Evolutionary conservation across 2,329 filamentous ascomycete genomes (phyloP).

Genomic region (Aureobasidium sp.): DNA sequence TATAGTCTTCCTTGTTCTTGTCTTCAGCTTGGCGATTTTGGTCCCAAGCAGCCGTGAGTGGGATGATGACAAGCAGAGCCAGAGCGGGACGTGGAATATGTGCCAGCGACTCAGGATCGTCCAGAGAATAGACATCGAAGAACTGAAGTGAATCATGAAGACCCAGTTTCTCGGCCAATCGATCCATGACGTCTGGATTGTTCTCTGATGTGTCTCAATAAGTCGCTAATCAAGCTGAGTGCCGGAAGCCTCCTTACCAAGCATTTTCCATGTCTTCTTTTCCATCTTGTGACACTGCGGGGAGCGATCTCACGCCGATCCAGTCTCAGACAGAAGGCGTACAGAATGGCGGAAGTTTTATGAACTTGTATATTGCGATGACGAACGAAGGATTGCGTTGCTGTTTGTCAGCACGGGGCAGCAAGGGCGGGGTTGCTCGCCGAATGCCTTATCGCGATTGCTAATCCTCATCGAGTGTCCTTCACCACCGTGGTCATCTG

Average conservation of each 20-base stretch:
- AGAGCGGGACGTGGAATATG: conserved; percentile 48
- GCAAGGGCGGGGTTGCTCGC: neutral
- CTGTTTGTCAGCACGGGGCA: neutral
- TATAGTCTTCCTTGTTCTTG: conserved; percentile 37
- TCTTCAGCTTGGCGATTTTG: conserved; percentile 38
- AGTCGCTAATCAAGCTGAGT: no score
- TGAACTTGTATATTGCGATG: neutral
- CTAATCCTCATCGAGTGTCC: no score
- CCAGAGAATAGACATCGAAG: conserved; percentile 48
- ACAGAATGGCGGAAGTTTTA: no score
- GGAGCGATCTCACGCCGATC: neutral
- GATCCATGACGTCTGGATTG: conserved; percentile 49
- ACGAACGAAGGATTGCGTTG: neutral
- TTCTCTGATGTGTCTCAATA: conserved; percentile 35
- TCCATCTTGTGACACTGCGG: neutral
- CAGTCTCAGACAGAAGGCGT: no score
- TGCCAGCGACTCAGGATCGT: conserved; percentile 43
- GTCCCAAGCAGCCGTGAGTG: conserved; percentile 34
- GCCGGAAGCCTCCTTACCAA: neutral
- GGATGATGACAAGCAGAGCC: conserved; percentile 49
- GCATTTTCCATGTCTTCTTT: conserved; percentile 6
- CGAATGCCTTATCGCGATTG: no score
- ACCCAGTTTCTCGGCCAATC: conserved; percentile 44
- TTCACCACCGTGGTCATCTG: no score
- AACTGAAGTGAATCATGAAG: conserved; percentile 43